Percentiles rank a stretch among this genome's conserved stretches.
These are phyloP conservation scores for Pistacia integerrima DNA, from an alignment of 345 rosid genomes.

Conservation along the genomic window DNA sequence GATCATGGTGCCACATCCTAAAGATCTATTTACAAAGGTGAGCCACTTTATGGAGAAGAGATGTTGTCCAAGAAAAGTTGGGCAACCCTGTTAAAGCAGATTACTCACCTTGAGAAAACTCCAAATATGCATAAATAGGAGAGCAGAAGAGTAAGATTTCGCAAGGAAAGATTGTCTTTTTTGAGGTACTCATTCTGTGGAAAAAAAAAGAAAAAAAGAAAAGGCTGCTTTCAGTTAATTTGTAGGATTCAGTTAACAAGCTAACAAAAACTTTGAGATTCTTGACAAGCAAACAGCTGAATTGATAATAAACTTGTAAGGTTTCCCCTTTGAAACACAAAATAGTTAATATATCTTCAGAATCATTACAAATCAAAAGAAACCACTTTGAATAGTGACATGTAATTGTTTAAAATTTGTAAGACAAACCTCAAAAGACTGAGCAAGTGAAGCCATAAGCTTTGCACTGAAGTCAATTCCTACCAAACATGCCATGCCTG, in stretches of 20 bases:
- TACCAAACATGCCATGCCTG: constrained; percentile 83
- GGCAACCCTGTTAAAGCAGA: constrained; percentile 16
- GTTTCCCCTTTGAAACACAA: not conserved
- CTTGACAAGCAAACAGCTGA: not conserved
- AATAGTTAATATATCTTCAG: not conserved
- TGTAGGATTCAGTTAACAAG: not conserved
- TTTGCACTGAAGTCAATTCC: constrained; percentile 92
- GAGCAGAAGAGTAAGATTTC: constrained; percentile 77
- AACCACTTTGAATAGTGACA: not conserved
- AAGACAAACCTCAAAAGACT: constrained; percentile 63
- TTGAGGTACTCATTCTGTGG: constrained; percentile 79
- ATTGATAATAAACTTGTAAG: not conserved
- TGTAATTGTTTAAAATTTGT: not conserved
- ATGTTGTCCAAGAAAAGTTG: not conserved
- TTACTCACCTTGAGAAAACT: constrained; percentile 78
- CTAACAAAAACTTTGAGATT: not conserved
- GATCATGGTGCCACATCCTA: not conserved
- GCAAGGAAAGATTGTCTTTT: constrained; percentile 75
- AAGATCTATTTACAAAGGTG: not conserved
- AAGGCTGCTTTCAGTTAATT: not conserved
- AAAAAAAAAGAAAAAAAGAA: constrained; percentile 3
- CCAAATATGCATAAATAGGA: constrained; percentile 77
- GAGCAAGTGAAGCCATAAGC: constrained; percentile 77
- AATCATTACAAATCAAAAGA: not conserved
- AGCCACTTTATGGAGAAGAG: not conserved